Percentiles rank a stretch among this genome's conserved stretches.
These are phyloP conservation scores for Trypanosomatidae sp. DNA, from an alignment of 208 protist species.

Conservation along the genomic window DNA sequence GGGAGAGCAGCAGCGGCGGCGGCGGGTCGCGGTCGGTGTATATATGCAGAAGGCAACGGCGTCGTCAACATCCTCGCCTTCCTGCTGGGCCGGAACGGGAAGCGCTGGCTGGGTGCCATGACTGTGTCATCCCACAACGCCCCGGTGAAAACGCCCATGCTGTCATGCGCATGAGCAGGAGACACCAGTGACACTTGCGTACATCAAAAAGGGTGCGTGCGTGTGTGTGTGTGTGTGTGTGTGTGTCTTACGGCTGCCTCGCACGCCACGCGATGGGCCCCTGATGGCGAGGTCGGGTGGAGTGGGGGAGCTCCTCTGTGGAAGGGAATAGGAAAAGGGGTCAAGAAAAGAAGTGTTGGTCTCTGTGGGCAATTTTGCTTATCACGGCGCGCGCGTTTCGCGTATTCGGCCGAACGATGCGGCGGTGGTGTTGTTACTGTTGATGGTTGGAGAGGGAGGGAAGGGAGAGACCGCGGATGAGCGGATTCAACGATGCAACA, in stretches of 20 bases:
- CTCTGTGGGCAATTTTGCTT: no score
- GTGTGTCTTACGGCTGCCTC: no score
- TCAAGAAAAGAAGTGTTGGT: no score
- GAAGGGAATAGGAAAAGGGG: no score
- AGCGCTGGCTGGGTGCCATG: constrained; percentile 57
- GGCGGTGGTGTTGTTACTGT: no score
- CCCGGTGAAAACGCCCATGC: constrained; percentile 43
- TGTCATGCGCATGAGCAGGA: constrained; percentile 14
- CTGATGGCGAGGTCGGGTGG: no score
- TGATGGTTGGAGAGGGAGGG: not conserved
- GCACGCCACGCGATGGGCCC: no score
- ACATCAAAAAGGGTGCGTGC: not conserved
- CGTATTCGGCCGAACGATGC: no score
- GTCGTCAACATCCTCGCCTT: constrained; percentile 49
- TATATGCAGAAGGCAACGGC: constrained; percentile 47
- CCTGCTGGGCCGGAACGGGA: constrained; percentile 22
- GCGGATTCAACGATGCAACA: not conserved
- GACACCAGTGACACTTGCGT: not conserved
- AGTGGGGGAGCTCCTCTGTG: no score
- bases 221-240: not conserved
- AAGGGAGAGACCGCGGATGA: not conserved
- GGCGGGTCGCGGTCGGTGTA: constrained; percentile 21
- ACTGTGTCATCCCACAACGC: constrained; percentile 50
- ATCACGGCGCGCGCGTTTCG: no score
- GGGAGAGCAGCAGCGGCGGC: constrained; percentile 6